Evolutionary conservation across 129 eudicot species (phyloP).

Genomic region (Scalesia atractyloides): DNA sequence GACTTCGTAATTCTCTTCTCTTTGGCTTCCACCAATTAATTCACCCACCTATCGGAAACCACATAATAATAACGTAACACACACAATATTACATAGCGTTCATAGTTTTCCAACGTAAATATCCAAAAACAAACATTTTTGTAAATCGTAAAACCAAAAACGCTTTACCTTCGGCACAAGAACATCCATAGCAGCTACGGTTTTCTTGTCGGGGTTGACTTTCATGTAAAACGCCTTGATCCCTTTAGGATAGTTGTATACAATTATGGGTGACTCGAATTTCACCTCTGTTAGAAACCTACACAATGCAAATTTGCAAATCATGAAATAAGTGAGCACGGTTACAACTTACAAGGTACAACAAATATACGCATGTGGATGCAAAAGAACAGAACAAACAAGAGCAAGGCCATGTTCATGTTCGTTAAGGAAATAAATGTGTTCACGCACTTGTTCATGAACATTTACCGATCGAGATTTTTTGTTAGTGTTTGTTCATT

Average conservation of each 20-base stretch:
- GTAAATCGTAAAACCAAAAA: not conserved
- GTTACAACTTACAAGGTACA: no score
- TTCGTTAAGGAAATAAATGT: no score
- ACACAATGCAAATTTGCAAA: slow-evolving; percentile 10
- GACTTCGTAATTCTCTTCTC: slow-evolving; percentile 87
- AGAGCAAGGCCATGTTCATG: no score
- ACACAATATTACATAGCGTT: not conserved
- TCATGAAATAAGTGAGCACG: slow-evolving; percentile 2
- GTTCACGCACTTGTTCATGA: no score
- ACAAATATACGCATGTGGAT: not conserved
- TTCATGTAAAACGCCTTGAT: slow-evolving; percentile 97
- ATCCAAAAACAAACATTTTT: not conserved
- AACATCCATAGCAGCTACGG: slow-evolving; percentile 99
- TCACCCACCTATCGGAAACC: slow-evolving; percentile 71
- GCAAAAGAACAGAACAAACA: no score
- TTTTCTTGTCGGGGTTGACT: slow-evolving; percentile 76
- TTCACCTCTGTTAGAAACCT: slow-evolving; percentile 82
- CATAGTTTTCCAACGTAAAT: not conserved
- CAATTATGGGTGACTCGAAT: slow-evolving; percentile 78
- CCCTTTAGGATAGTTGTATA: slow-evolving; percentile 88
- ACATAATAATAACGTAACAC: not conserved
- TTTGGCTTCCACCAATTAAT: slow-evolving; percentile 92
- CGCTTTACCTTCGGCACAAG: slow-evolving; percentile 85
- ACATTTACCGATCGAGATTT: no score
- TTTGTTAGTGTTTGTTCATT: no score